Base-by-base conservation (phyloP, 441 rosid genomes). In the Erodium texanum region DNA sequence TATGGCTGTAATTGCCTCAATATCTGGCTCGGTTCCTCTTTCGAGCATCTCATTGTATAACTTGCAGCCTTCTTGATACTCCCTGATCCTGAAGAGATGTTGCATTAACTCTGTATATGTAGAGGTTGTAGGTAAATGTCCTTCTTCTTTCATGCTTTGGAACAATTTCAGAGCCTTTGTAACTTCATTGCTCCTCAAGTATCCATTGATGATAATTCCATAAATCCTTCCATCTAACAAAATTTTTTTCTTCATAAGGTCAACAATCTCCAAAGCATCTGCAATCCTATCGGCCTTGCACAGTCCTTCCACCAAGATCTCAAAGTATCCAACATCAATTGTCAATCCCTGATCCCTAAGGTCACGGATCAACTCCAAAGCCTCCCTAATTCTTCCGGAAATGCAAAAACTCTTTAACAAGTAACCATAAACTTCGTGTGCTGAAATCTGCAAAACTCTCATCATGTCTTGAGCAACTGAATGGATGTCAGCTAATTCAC, bases 241-340 rank as follows among this genome's bases (percentile, higher is more conserved):
- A 56, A 76, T 58, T 67, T 70, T 82, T 71, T 75, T 89, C 77
- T 82, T 82, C 96, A 89, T 88, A 63, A 89, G 83, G 64, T 84
- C 84, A 7, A 85, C 77, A 65, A 92, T 80, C 71, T 92, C 96
- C 73, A 81, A 45, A 78, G 94, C 98, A 78, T 92, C 98, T 15
- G 69, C 66, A 43, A 88, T 82, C 75, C 86, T 84, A 77, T 77
- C 82, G 52, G 87, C 88, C 75, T 74, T 79, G 75, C 92, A 83
- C 58, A 92, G 79, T 62, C 97, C 97, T 76, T 81, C 85, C 66
- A 85, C 83, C 80, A 92, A 79, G 71, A 78, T 87, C 81, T 84
- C 84, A 19, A 84, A 86, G 81, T 78, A 83, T 65, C 78, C 81
- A 27, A 65, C 18, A 69, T 78, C 85, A 11, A 87, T 62, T 18